Evolutionary conservation across 2,329 filamentous ascomycete species (phyloP), one percentile per base, ranked within the genome.

Genomic region (Fusarium sublunatum): DNA sequence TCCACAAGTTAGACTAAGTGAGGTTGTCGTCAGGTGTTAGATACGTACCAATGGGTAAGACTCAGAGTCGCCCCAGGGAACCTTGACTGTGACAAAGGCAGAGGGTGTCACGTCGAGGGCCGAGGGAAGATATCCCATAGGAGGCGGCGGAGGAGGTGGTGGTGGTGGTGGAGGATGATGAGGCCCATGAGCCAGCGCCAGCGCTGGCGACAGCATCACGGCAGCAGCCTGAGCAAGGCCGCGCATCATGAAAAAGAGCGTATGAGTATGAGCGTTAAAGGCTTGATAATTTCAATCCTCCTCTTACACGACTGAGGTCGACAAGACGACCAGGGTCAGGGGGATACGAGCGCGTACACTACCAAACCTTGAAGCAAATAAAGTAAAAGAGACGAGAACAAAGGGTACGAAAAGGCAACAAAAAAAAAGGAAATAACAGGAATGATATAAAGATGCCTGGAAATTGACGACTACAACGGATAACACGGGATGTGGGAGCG

Each of bases 191-290:
- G 61, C 61, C 47, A 64, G 32, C 57, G 53, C 66, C 64, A 70
- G 45, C 46, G 62, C 63, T 22, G 66, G 68, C 50, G 61, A 64
- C 53, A 73, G 65, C 67, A 72, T 38, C 25, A 69, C 50, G 39
- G 62, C 70, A 25, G 69, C 69, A 68, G 71, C 69, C 70, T 71
- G 61, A 52, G 53, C 50, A 40, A 73, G 61, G 68, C 71, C 65
- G 57, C 70, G 70, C 72, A 73, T 73, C 29, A 46, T 65, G 53
- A 55, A 47, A 51, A 58, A 54, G 48, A 45, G 26, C 38, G n/a
- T 28, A 26, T 53, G 22, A 38, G 31, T 22, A 12, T 32, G 31
- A 39, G 25, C n/a, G 29, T 53, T 35, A 15, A 28, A 25, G 15
- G n/a, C 43, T 31, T 11, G 26, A 40, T 45, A 44, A 32, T 34